These are phyloP conservation scores for Suillus tomentosus DNA, from an alignment of 768 basidiomycete species.

Conservation along the genomic window DNA sequence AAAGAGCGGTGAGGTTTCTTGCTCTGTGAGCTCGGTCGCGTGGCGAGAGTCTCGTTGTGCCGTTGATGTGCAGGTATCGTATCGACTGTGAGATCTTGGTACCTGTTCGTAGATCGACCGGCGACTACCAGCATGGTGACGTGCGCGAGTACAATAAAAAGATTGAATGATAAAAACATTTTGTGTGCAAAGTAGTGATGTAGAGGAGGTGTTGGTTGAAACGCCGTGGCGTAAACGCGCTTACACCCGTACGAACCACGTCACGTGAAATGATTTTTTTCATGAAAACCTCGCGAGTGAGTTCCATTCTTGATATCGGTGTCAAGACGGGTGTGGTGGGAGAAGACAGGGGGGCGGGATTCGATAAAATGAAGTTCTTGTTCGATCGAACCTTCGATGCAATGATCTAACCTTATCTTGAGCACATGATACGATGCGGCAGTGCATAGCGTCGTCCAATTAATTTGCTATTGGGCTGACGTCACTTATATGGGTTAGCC, in stretches of 20 bases:
- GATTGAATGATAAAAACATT: constrained; percentile 1
- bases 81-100: neutral
- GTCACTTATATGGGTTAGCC: neutral
- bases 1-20: neutral
- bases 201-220: neutral
- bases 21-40: neutral
- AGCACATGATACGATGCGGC: neutral
- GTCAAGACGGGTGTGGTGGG: neutral
- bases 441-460: neutral
- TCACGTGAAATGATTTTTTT: constrained; percentile 28
- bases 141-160: neutral
- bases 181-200: neutral
- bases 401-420: neutral
- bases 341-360: too few relatives aligned
- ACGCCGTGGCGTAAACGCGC: neutral
- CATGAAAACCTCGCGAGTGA: too few relatives aligned
- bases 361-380: neutral
- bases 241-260: neutral
- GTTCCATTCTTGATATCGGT: neutral
- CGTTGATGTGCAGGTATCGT: neutral
- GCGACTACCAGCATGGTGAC: neutral
- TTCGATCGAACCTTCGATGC: neutral
- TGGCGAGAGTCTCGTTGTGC: constrained; percentile 1
- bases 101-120: neutral
- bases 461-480: neutral